phyloP scores from a whole-genome alignment of 2,329 filamentous ascomycete species.

The Talaromyces sp. region DNA sequence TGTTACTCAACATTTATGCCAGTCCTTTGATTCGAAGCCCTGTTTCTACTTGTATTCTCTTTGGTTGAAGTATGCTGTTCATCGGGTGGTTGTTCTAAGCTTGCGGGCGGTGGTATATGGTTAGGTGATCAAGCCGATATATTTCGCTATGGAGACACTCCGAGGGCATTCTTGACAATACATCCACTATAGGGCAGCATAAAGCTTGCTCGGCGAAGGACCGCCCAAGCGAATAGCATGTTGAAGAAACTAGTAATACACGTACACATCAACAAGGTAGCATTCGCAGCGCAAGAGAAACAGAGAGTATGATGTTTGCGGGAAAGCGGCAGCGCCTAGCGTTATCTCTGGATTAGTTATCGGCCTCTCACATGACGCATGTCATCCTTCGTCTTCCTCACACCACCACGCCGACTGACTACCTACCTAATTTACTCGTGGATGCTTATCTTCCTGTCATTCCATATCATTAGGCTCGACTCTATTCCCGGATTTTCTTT shows the following conservation, averaged over 20 bases:
- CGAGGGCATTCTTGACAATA: not conserved
- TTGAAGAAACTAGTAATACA: not conserved
- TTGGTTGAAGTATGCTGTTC: not conserved
- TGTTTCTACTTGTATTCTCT: not conserved
- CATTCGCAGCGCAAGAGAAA: not conserved
- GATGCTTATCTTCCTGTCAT: not conserved
- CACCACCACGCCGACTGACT: not conserved
- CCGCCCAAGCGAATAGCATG: not conserved
- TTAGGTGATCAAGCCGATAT: not conserved
- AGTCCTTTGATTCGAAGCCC: not conserved
- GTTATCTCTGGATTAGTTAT: slow-evolving; percentile 8
- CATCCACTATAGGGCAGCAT: not conserved
- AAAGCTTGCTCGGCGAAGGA: not conserved
- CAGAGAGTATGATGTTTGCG: not conserved
- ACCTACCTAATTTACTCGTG: not conserved
- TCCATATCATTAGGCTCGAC: not conserved
- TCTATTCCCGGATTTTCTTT: too few species aligned
- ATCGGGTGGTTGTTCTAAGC: not conserved
- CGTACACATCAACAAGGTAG: not conserved
- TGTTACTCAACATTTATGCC: not conserved
- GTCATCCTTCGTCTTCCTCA: slow-evolving; percentile 12
- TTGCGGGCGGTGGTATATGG: not conserved
- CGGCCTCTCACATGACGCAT: slow-evolving; percentile 33
- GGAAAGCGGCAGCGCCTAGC: not conserved
- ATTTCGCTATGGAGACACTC: not conserved